These are phyloP conservation scores for Xylaria sp. DNA, from an alignment of 2,329 filamentous ascomycete species.

Conservation along the genomic window DNA sequence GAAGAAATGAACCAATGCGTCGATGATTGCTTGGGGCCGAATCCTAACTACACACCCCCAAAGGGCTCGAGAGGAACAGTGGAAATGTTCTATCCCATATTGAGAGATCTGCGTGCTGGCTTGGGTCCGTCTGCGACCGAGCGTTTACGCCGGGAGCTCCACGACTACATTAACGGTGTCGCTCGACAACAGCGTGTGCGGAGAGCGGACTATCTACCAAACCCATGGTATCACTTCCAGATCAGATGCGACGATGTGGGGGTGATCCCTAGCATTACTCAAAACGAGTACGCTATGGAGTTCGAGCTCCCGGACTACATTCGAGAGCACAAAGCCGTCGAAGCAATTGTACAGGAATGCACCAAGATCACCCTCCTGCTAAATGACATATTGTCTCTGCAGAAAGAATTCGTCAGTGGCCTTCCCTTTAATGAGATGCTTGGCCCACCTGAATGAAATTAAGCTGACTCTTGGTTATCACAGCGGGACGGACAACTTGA, in stretches of 20 bases:
- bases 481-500: conserved; percentile 46
- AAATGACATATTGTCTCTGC: conserved; percentile 46
- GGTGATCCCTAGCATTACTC: conserved; percentile 46
- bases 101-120: conserved; percentile 41
- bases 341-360: conserved; percentile 44
- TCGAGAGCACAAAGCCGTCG: conserved; percentile 44
- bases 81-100: conserved; percentile 45
- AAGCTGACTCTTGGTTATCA: conserved; percentile 16
- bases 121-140: conserved; percentile 39
- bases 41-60: conserved; percentile 41
- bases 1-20: conserved; percentile 43
- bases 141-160: conserved; percentile 42
- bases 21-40: conserved; percentile 43
- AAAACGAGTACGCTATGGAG: conserved; percentile 47
- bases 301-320: conserved; percentile 45
- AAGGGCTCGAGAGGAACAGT: conserved; percentile 39
- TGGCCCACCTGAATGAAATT: background rate
- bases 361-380: conserved; percentile 44
- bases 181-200: conserved; percentile 44
- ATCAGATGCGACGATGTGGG: conserved; percentile 46
- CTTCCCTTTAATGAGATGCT: background rate
- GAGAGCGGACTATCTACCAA: conserved; percentile 40
- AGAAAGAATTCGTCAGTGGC: conserved; percentile 47
- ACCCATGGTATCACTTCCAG: conserved; percentile 46
- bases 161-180: conserved; percentile 46